Conservation (phyloP, 768 basidiomycete genomes). For the Trametes coccinea region DNA sequence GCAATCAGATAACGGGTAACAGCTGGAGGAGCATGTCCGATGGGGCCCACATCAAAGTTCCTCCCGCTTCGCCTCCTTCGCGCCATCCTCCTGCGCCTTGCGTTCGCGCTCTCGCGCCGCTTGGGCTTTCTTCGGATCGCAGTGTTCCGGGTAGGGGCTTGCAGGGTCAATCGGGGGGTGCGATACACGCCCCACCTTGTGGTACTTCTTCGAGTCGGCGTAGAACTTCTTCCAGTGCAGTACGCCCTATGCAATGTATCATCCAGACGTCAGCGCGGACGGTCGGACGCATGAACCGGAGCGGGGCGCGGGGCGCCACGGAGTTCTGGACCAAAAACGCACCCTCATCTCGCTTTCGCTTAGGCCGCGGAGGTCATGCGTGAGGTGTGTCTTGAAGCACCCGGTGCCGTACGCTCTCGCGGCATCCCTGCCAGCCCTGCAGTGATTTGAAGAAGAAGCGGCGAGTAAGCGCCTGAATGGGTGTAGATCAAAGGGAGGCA, state of each 20-base stretch:
- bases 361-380: constrained; percentile 87
- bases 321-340: constrained; percentile 28
- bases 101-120: constrained; percentile 16
- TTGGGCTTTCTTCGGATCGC: constrained; percentile 60
- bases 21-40: neutral
- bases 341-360: constrained; percentile 70
- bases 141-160: constrained; percentile 73
- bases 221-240: constrained; percentile 93
- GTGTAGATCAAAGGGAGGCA: constrained; percentile 5
- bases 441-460: constrained; percentile 9
- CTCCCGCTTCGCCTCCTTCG: constrained; percentile 16
- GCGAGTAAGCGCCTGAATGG: constrained; percentile 11
- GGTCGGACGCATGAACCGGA: neutral
- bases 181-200: constrained; percentile 71
- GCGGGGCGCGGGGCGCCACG: neutral
- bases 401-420: constrained; percentile 91
- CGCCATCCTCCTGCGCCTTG: constrained; percentile 28
- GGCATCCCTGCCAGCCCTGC: constrained; percentile 82
- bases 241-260: constrained; percentile 52
- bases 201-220: constrained; percentile 75
- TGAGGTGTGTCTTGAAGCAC: constrained; percentile 88
- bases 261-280: constrained; percentile 2
- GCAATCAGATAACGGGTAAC: constrained; percentile 14
- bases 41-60: constrained; percentile 16
- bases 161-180: constrained; percentile 77